Base-by-base conservation (phyloP, 805 yeast genomes). In the Hanseniaspora occidentalis region DNA sequence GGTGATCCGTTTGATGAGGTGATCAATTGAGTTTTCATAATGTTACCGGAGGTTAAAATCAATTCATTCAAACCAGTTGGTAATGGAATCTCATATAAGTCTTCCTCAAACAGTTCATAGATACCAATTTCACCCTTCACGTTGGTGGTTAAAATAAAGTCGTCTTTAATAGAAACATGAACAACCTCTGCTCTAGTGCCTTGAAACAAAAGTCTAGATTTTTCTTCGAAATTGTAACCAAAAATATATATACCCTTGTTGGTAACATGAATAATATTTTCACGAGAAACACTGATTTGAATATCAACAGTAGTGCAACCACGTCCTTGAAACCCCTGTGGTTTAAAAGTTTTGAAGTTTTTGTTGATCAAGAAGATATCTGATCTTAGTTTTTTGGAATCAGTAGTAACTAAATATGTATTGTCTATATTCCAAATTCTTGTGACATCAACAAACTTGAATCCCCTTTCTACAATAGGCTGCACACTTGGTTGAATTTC, bases 351-450 rank as follows among this genome's bases (percentile, higher is more conserved):
- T 27, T 77, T 71, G 54, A 79, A 82, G 20, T 75, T 71, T 41
- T 75, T 72, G 38, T 70, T 67, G 45, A 79, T 73, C 45, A 73
- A 71, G 51, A 80, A 80, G 26, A 80, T 71, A 51, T 82, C 86
- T 18, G 85, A 76, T 47, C 76, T 78, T 38, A 67, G 67, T 44
- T 75, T 73, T 16, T 67, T 60, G 31, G 73, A 71, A 53, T 80
- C 88, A 0, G 94, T 80, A 0, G 94, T 80, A 17, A 84, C 68
- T 37, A 84, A 62, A 52, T 71, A 83, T 45, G 69, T 69, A 51
- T 75, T 75, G 37, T 64, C 60, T 22, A 84, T 57, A 33, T 82
- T 80, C 94, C 94, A 86, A 50, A 83, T 69, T 49, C 78, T 74
- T 47, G 78, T 74, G 25, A 81, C 78, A 52, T 76, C 80, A 17